Conservation (phyloP, 768 basidiomycete species). For the Serendipita sp. region DNA sequence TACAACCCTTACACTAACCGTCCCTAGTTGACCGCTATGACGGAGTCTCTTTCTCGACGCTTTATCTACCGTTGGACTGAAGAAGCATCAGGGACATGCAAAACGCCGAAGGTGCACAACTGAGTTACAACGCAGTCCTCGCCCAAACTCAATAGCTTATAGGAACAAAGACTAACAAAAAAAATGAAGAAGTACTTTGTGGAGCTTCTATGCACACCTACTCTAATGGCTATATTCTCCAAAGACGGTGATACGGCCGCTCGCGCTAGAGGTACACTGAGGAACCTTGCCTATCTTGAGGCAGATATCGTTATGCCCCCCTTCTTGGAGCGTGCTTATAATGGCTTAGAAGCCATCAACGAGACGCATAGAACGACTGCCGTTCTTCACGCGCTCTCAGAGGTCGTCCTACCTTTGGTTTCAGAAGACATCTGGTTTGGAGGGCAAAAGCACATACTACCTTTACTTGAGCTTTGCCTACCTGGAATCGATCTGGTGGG, state of each 20-base stretch:
- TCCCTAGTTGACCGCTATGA: not conserved
- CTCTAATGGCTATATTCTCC: constrained; percentile 79
- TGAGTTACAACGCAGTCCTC: too few relatives aligned
- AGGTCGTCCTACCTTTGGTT: constrained; percentile 58
- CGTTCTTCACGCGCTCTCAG: constrained; percentile 68
- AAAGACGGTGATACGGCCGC: constrained; percentile 68
- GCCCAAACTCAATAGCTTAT: not conserved
- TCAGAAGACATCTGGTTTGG: constrained; percentile 65
- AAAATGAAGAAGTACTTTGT: constrained; percentile 74
- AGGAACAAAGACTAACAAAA: constrained; percentile 29
- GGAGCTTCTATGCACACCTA: constrained; percentile 63
- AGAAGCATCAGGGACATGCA: constrained; percentile 61
- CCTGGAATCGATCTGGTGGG: constrained; percentile 83
- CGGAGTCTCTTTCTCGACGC: constrained; percentile 8
- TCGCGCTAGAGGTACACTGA: constrained; percentile 68
- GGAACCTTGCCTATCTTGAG: constrained; percentile 62
- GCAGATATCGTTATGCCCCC: constrained; percentile 80
- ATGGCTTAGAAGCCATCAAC: constrained; percentile 82
- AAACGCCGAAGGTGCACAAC: constrained; percentile 50
- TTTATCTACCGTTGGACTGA: constrained; percentile 68
- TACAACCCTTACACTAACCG: not conserved
- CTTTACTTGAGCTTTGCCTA: constrained; percentile 72
- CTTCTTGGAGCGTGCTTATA: constrained; percentile 76
- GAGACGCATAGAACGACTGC: constrained; percentile 93
- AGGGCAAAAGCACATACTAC: constrained; percentile 78